phyloP scores from a whole-genome alignment of 192 early-diverging fungal genomes.

The Linderina pennispora region DNA sequence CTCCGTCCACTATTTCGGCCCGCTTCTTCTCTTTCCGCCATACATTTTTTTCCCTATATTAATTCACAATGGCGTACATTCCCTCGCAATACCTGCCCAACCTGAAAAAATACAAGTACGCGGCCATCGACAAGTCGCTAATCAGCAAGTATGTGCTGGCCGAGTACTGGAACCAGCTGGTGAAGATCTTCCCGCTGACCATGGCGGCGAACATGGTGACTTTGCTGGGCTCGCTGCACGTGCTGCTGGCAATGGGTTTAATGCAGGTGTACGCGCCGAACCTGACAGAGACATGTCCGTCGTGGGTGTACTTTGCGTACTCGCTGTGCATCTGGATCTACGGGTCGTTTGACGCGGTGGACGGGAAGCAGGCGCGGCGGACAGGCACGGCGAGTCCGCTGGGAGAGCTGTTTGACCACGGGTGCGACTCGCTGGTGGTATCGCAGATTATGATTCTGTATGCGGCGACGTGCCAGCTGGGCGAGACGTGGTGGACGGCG shows the following conservation, averaged over 20 bases:
- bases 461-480: conserved; percentile 60
- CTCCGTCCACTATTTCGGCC: too few relatives aligned
- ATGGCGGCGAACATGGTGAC: conserved; percentile 93
- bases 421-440: conserved; percentile 69
- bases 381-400: conserved; percentile 82
- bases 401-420: conserved; percentile 95
- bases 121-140: conserved; percentile 77
- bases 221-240: conserved; percentile 72
- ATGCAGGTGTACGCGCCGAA: conserved; percentile 70
- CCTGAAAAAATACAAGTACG: conserved; percentile 81
- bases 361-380: conserved; percentile 91
- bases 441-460: conserved; percentile 53
- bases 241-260: conserved; percentile 65
- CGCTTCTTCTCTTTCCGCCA: too few relatives aligned
- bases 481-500: conserved; percentile 66
- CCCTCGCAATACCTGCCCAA: conserved; percentile 56
- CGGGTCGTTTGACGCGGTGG: conserved; percentile 88
- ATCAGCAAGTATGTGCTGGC: conserved; percentile 67
- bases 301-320: conserved; percentile 79
- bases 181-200: conserved; percentile 77
- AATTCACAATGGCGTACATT: conserved; percentile 56
- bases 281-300: conserved; percentile 60
- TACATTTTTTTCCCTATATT: too few relatives aligned
- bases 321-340: conserved; percentile 79
- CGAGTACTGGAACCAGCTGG: conserved; percentile 82